Percentiles rank a stretch among this genome's conserved stretches.
Evolutionary conservation across 148 eudicot species (phyloP).

Genomic region (Chenopodium suecicum): DNA sequence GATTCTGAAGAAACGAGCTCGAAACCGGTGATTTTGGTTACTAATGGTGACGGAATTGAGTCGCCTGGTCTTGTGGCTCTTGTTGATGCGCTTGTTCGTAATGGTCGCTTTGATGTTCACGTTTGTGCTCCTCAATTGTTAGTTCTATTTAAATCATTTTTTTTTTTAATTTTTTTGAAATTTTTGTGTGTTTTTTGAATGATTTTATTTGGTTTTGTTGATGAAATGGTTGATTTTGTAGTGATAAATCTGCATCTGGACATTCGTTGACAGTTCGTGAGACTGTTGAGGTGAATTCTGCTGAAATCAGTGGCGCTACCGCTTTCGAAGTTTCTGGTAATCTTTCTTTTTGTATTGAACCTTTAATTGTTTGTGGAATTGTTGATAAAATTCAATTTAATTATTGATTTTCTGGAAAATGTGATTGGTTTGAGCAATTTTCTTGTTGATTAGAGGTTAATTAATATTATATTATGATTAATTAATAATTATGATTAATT

Average conservation of each 20-base stretch:
- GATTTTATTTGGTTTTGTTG: not conserved
- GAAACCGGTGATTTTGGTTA: slow-evolving; percentile 63
- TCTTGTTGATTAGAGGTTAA: too few relatives aligned
- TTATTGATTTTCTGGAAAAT: not conserved
- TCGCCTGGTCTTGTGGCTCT: slow-evolving; percentile 64
- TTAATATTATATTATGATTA: not conserved
- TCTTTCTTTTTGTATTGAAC: not conserved
- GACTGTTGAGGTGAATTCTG: slow-evolving; percentile 67
- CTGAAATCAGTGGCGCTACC: slow-evolving; percentile 66
- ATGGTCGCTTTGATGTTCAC: slow-evolving; percentile 55
- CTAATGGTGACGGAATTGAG: slow-evolving; percentile 80
- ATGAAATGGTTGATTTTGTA: slow-evolving; percentile 18
- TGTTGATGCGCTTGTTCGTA: slow-evolving; percentile 58
- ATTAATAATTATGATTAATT: not conserved
- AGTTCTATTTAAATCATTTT: slow-evolving; percentile 6
- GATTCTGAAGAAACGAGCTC: slow-evolving; percentile 23
- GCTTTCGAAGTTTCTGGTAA: slow-evolving; percentile 91
- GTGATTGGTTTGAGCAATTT: slow-evolving; percentile 1
- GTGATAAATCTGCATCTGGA: slow-evolving; percentile 85
- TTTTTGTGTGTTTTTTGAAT: not conserved
- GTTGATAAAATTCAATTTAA: slow-evolving; percentile 1
- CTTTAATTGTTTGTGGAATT: not conserved
- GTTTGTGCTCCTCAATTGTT: slow-evolving; percentile 95
- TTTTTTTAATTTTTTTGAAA: not conserved
- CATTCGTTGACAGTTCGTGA: slow-evolving; percentile 79